Percentiles rank a stretch among this genome's conserved stretches.
phyloP scores from a whole-genome alignment of 768 basidiomycete species.

The Lactarius sanguifluus region DNA sequence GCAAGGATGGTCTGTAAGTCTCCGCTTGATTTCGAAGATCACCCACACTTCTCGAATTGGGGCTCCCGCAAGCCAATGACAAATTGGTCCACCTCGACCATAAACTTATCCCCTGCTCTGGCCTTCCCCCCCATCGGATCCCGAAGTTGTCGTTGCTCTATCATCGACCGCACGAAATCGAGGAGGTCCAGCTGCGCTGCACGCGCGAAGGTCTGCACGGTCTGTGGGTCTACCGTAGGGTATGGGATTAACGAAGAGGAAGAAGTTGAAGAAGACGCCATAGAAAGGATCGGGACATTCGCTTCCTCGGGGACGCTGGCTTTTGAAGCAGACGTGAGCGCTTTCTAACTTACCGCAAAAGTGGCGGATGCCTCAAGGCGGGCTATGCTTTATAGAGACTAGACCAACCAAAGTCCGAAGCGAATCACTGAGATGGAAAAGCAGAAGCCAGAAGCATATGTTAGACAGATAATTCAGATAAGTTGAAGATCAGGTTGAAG shows the following conservation, averaged over 20 bases:
- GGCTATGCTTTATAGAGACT: slow-evolving; percentile 27
- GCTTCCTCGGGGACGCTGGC: slow-evolving; percentile 19
- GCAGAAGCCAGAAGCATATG: slow-evolving; percentile 24
- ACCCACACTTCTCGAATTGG: slow-evolving; percentile 27
- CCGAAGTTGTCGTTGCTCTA: slow-evolving; percentile 26
- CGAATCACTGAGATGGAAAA: slow-evolving; percentile 27
- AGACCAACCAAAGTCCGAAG: slow-evolving; percentile 26
- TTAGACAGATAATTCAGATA: slow-evolving; percentile 19
- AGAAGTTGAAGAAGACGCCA: slow-evolving; percentile 24
- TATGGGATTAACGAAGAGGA: slow-evolving; percentile 22
- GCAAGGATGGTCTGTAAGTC: slow-evolving; percentile 9
- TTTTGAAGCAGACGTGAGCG: slow-evolving; percentile 26
- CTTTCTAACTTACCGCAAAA: slow-evolving; percentile 7
- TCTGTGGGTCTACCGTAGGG: slow-evolving; percentile 17
- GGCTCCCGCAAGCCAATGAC: slow-evolving; percentile 26
- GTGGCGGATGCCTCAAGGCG: slow-evolving; percentile 26
- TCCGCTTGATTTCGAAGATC: slow-evolving; percentile 16
- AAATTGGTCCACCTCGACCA: slow-evolving; percentile 29
- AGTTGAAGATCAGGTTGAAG: slow-evolving; percentile 30
- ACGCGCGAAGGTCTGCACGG: slow-evolving; percentile 22
- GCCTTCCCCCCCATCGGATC: slow-evolving; percentile 27
- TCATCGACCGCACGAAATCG: slow-evolving; percentile 28
- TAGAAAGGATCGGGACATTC: slow-evolving; percentile 17
- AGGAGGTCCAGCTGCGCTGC: slow-evolving; percentile 22
- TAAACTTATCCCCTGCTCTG: slow-evolving; percentile 24